Conservation (phyloP, 495 filamentous ascomycete genomes). For the Podospora bellae-mahoneyi region DNA sequence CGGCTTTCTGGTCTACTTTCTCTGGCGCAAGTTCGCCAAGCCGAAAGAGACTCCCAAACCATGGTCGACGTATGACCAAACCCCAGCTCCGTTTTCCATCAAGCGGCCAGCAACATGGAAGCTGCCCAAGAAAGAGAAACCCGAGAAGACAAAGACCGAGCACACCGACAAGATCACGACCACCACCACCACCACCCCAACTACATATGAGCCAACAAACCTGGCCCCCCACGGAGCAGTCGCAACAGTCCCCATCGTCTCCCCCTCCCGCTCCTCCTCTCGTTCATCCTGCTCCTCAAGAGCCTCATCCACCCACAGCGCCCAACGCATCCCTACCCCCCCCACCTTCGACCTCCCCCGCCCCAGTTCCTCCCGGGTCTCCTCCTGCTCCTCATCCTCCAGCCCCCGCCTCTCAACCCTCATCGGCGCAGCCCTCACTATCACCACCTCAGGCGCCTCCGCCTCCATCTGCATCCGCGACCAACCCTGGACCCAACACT, state of each 20-base stretch:
- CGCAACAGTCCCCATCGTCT: not conserved
- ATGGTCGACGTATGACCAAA: not conserved
- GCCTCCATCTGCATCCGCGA: constrained; percentile 25
- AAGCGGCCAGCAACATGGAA: constrained; percentile 9
- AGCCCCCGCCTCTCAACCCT: constrained; percentile 8
- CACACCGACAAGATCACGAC: not conserved
- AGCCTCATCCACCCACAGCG: not conserved
- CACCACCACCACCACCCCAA: not conserved
- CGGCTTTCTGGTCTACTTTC: constrained; percentile 16
- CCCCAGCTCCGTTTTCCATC: not conserved
- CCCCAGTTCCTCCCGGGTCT: not conserved
- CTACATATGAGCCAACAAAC: not conserved
- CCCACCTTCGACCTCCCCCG: not conserved
- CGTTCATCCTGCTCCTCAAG: not conserved
- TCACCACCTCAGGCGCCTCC: constrained; percentile 8
- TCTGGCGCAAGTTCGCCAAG: constrained; percentile 15
- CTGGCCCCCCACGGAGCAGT: not conserved
- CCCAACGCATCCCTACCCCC: not conserved
- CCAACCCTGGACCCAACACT: constrained; percentile 18
- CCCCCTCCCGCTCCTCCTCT: not conserved
- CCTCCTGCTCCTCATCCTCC: not conserved
- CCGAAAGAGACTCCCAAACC: not conserved
- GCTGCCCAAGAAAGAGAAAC: not conserved
- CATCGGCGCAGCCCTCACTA: constrained; percentile 11
- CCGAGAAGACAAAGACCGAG: no score